Evolutionary conservation across 345 rosid genomes (phyloP), one percentile per base, ranked within the genome.

Genomic region (Arabidopsis suecica): DNA sequence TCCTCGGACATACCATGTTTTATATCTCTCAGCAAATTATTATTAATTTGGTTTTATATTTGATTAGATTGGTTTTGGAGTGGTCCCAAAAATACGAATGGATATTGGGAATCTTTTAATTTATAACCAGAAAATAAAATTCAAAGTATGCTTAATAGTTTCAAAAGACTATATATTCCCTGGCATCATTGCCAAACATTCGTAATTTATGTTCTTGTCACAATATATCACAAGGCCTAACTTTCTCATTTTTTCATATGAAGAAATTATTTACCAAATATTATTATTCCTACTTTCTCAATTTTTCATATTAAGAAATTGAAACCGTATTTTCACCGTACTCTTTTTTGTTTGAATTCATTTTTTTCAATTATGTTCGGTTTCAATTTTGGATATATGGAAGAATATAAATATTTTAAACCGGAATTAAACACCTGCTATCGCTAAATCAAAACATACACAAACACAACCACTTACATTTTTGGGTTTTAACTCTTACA

Each of bases 1-100:
- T 74, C 63, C 48, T 76, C 51, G 38, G 72, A 70, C 71, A 77
- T 70, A 45, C 38, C 72, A 77, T 71, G 76, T 76, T 71, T 70
- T 71, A n/a, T 38, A 20, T 64, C 68, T 57, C 66, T 55, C 56
- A 61, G 6, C 16, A 32, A 50, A 49, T 28, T 16, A 60, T 23
- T 72, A 41, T 32, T 64, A 47, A 20, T 54, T 63, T 72, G 69
- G 34, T 59, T 61, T 61, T 23, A 2, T 10, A 44, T 45, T 18
- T 18, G 5, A 51, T 37, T 42, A 56, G 9, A 40, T 53, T 61
- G 49, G 32, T 23, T 76, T 62, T 7, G 5, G 2, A n/a, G 74
- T 69, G 75, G 75, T 34, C 64, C 74, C 68, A 42, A 23, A 40
- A 32, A 33, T 25, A 58, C 53, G 1, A 59, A 7, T 45, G 20